phyloP scores from a whole-genome alignment of 805 yeast species.

The Nematodospora valgi region DNA sequence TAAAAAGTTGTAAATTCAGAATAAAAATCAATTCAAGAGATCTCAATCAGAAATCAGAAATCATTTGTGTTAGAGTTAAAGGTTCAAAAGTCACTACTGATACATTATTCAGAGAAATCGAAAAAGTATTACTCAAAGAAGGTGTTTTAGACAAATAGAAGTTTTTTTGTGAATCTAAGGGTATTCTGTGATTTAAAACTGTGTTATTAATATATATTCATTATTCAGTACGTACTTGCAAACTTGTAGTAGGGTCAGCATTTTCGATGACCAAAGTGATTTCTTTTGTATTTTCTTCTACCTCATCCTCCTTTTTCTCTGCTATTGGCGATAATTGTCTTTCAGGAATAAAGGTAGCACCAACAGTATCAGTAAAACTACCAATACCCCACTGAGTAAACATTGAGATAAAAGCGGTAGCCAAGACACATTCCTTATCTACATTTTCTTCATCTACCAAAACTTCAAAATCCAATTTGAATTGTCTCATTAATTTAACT shows the following conservation, averaged over 20 bases:
- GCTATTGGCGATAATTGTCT: background rate
- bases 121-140: slow-evolving; percentile 62
- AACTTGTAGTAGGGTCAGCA: background rate
- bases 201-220: background rate
- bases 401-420: slow-evolving; percentile 62
- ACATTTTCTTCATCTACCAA: slow-evolving; percentile 45
- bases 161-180: background rate
- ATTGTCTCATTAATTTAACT: slow-evolving; percentile 55
- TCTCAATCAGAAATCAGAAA: slow-evolving; percentile 43
- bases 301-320: slow-evolving; percentile 1
- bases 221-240: no score
- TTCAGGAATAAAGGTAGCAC: slow-evolving; percentile 40
- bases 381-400: slow-evolving; percentile 66
- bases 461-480: slow-evolving; percentile 58
- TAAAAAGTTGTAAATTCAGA: slow-evolving; percentile 63
- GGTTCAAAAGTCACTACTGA: slow-evolving; percentile 64
- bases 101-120: slow-evolving; percentile 59
- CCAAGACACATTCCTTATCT: slow-evolving; percentile 50
- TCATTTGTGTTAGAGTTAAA: slow-evolving; percentile 57
- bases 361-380: slow-evolving; percentile 49
- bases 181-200: no score
- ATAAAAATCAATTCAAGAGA: slow-evolving; percentile 46
- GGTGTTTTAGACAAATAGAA: slow-evolving; percentile 46
- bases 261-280: slow-evolving; percentile 4
- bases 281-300: background rate